Evolutionary conservation across 108 stramenopile genomes (phyloP), one percentile per base, ranked within the genome.

Genomic region (Thalassiosira profunda): DNA sequence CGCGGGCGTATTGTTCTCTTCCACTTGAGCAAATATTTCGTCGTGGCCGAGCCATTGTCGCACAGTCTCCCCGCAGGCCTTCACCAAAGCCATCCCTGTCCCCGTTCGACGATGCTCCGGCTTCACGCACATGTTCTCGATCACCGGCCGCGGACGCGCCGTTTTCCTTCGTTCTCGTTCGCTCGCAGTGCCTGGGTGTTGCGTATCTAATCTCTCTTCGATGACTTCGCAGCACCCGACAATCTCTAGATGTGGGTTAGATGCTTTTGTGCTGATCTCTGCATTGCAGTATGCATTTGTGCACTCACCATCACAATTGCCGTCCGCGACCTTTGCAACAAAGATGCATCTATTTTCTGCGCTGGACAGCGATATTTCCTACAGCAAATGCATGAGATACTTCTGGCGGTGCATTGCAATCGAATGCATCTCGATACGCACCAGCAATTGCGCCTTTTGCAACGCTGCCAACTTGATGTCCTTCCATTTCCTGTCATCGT

Each of bases 201-300:
- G 36, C 23, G 48, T 12, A 62, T 63, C 60, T 6, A 76, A 14
- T 44, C 40, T 58, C 46, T 68, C 75, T 45, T 76, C 75, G 30
- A 68, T 76, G 6, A 68, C 67, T 48, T 76, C 75, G 40, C 67
- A 76, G 45, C 66, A 76, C 26, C 75, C 75, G 6, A 76, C 29
- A 21, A 76, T 76, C 12, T 47, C 42, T 31, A 24, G 33, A n/a
- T 28, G 7, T 26, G 7, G 30, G 25, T 9, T 5, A 61, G 7
- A 26, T 5, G 1, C 17, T 21, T 5, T 46, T 45, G 60, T 31
- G 15, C 28, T 20, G 14, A 17, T 18, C 8, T 18, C 15, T 58
- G 6, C 26, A 37, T 12, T 26, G 3, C 4, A 62, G 4, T 26
- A 62, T 21, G 21, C 14, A 38, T 15, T 8, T 23, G 23, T 26